A percentile compares a stretch with the other conserved stretches of the same genome.
Conservation (phyloP, 768 basidiomycete genomes). For the Leccinum sublutescens region DNA sequence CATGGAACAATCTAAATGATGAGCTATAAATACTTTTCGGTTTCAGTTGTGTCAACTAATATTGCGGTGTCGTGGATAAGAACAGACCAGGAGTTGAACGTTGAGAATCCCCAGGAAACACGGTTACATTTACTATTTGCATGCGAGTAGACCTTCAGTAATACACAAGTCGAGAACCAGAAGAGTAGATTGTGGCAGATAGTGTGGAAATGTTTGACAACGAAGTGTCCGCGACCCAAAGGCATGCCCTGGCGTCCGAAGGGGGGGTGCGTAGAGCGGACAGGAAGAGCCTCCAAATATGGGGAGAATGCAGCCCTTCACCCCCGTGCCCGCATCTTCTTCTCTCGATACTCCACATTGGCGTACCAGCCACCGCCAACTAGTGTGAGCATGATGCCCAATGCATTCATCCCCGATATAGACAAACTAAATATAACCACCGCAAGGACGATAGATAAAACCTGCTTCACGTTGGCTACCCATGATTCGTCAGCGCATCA, state of each 20-base stretch:
- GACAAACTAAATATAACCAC: constrained; percentile 81
- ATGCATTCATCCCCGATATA: constrained; percentile 74
- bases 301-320: constrained; percentile 22
- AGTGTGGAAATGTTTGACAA: not conserved
- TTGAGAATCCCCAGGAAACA: not conserved
- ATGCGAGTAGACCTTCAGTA: not conserved
- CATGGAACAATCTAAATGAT: not conserved
- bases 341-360: constrained; percentile 59
- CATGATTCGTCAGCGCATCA: constrained; percentile 8
- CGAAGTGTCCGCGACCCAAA: not conserved
- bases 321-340: constrained; percentile 22
- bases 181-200: constrained; percentile 7
- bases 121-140: not conserved
- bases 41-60: not conserved
- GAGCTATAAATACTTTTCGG: not conserved
- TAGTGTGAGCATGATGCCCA: constrained; percentile 84
- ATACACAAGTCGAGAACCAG: not conserved
- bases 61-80: no score
- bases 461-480: constrained; percentile 89
- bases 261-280: not conserved
- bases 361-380: constrained; percentile 84
- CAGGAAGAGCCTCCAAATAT: not conserved
- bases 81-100: not conserved
- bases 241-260: not conserved
- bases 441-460: constrained; percentile 81